Evolutionary conservation across 2,329 filamentous ascomycete species (phyloP).

Genomic region (Clonostachys sp.): DNA sequence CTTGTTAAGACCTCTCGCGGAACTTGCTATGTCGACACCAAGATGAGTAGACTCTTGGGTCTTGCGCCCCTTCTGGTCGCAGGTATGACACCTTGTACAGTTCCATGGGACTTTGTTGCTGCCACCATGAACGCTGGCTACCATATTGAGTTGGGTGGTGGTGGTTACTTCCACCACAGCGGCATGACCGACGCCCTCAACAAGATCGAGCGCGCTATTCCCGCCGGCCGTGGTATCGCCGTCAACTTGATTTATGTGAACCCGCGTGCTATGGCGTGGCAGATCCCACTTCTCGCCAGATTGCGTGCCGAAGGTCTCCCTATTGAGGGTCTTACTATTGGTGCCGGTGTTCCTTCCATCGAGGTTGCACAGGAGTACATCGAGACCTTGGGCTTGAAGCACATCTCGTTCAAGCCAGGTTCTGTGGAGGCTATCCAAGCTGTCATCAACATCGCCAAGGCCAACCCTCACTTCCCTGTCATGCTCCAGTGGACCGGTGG

Average conservation of each 20-base stretch:
- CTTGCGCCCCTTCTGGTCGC: constrained; percentile 85
- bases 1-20: constrained; percentile 86
- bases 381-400: constrained; percentile 84
- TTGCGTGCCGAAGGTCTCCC: constrained; percentile 82
- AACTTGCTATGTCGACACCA: constrained; percentile 90
- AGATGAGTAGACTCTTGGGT: constrained; percentile 85
- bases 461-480: constrained; percentile 91
- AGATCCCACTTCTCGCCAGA: constrained; percentile 78
- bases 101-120: constrained; percentile 87
- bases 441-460: constrained; percentile 88
- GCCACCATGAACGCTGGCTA: constrained; percentile 95
- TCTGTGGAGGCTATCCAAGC: constrained; percentile 84
- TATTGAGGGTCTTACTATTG: constrained; percentile 88
- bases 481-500: constrained; percentile 94
- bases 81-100: constrained; percentile 89
- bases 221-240: constrained; percentile 80
- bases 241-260: constrained; percentile 91
- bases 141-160: constrained; percentile 84
- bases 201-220: constrained; percentile 82
- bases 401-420: constrained; percentile 92
- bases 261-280: constrained; percentile 86
- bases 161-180: constrained; percentile 81
- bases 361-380: constrained; percentile 94
- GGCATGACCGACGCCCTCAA: constrained; percentile 77
- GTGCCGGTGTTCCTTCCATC: constrained; percentile 88